phyloP scores from a whole-genome alignment of 306 rosid genomes.

The Dryas octopetala region DNA sequence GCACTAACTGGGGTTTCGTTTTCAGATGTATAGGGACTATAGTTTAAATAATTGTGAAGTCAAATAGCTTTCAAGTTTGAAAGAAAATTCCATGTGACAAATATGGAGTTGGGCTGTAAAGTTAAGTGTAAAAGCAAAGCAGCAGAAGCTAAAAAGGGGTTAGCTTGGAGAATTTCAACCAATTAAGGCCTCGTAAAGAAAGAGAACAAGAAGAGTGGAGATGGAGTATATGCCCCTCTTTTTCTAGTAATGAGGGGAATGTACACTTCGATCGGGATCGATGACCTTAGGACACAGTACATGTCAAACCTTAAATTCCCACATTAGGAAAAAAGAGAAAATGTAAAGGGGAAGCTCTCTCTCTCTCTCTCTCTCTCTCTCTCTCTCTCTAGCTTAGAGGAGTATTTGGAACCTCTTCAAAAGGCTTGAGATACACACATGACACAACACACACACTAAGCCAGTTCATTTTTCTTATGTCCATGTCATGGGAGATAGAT shows the following conservation, averaged over 20 bases:
- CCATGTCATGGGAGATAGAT: conserved; percentile 25
- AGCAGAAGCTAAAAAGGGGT: background rate
- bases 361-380: conserved; percentile 39
- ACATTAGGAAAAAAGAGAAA: conserved; percentile 37
- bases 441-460: no score
- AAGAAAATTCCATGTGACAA: conserved; percentile 32
- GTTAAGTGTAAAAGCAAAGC: conserved; percentile 25
- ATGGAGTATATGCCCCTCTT: conserved; percentile 31
- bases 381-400: conserved; percentile 21
- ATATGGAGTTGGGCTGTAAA: conserved; percentile 53
- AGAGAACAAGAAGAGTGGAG: conserved; percentile 6
- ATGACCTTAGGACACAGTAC: no score
- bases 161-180: conserved; percentile 30
- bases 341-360: conserved; percentile 29
- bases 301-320: conserved; percentile 52
- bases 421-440: conserved; percentile 19
- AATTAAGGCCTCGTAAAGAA: conserved; percentile 18
- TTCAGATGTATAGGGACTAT: conserved; percentile 9
- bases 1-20: conserved; percentile 1
- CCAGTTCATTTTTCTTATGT: conserved; percentile 24
- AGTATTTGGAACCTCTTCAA: background rate
- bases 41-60: conserved; percentile 30
- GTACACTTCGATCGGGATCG: conserved; percentile 1
- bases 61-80: conserved; percentile 34
- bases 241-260: conserved; percentile 18